Evolutionary conservation across 2,329 filamentous ascomycete species (phyloP), one percentile per base, ranked within the genome.

Genomic region (Monilinia vaccinii-corymbosi): DNA sequence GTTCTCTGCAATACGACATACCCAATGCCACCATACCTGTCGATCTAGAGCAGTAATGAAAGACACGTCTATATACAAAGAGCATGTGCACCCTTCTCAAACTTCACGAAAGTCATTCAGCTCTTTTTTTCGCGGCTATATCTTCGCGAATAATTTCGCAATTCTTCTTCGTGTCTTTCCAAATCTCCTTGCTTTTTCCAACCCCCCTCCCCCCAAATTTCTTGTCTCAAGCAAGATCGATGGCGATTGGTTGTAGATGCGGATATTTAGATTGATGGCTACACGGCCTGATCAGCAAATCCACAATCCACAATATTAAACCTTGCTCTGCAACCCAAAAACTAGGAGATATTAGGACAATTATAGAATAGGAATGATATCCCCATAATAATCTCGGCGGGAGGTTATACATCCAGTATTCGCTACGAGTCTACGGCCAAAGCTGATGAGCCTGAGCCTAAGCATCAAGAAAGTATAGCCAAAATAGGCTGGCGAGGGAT

Each of bases 1-100:
- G 44, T 32, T 44, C n/a, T 42, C 51, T 53, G 51, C 51, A 44
- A 53, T 53, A 18, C 38, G n/a, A 44, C 51, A 13, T 32, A 53
- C 25, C 32, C 38, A n/a, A 23, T 53, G 18, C 38, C 4, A 23
- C n/a, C 25, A 44, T 18, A 0, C 36, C 18, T 36, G 23, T 31
- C 18, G 31, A 31, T 52, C 25, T 21, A 21, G 28, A 42, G 36
- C 36, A 44, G 51, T 23, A 32, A 44, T 44, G 25, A 44, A 23
- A 53, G 38, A 53, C 38, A 44, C 44, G 18, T 14, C 51, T 44
- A 53, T 53, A 53, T 44, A 44, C 11, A 53, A 23, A 53, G 51
- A 32, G 18, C 51, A 53, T 53, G 51, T 53, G 51, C 51, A 18
- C 51, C n/a, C 32, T 53, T 44, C 9, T n/a, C 10, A n/a, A 18